These are phyloP conservation scores for Kwoniella dejecticola DNA, from an alignment of 768 basidiomycete species.

Conservation along the genomic window DNA sequence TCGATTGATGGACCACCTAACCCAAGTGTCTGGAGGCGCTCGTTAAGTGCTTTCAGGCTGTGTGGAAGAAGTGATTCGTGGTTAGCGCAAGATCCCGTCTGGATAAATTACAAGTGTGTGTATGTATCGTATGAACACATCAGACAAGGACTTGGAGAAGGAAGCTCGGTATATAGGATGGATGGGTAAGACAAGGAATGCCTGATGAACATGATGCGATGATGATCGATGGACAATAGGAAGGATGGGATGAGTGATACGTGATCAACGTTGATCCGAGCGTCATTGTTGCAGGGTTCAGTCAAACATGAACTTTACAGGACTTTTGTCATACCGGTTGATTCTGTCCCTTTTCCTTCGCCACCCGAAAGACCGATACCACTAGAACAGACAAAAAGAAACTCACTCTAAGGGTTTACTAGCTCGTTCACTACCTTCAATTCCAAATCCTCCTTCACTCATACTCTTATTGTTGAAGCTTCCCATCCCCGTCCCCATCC, in stretches of 20 bases:
- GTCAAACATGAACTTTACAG: conserved; percentile 2
- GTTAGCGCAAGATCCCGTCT: neutral
- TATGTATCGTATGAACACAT: conserved; percentile 6
- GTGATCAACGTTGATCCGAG: neutral
- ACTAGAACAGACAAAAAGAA: neutral
- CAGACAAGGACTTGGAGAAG: neutral
- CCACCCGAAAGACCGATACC: neutral
- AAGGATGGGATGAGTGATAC: neutral
- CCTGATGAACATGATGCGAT: too few species aligned
- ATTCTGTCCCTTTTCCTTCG: neutral
- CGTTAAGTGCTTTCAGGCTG: conserved; percentile 26
- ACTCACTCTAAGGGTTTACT: conserved; percentile 38
- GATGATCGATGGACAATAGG: conserved; percentile 5
- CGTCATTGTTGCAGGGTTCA: neutral
- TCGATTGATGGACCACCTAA: conserved; percentile 20
- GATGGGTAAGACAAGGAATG: too few species aligned
- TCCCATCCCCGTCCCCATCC: neutral
- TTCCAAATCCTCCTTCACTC: conserved; percentile 15
- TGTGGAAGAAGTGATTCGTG: neutral
- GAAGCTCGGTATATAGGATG: neutral
- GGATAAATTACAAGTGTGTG: neutral
- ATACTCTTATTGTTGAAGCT: conserved; percentile 1
- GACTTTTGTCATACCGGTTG: neutral
- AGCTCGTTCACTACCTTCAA: conserved; percentile 2
- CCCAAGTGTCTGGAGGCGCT: conserved; percentile 25